Evolutionary conservation across 2,329 filamentous ascomycete genomes (phyloP), one percentile per base, ranked within the genome.

Genomic region (Purpureocillium takamizusanense): DNA sequence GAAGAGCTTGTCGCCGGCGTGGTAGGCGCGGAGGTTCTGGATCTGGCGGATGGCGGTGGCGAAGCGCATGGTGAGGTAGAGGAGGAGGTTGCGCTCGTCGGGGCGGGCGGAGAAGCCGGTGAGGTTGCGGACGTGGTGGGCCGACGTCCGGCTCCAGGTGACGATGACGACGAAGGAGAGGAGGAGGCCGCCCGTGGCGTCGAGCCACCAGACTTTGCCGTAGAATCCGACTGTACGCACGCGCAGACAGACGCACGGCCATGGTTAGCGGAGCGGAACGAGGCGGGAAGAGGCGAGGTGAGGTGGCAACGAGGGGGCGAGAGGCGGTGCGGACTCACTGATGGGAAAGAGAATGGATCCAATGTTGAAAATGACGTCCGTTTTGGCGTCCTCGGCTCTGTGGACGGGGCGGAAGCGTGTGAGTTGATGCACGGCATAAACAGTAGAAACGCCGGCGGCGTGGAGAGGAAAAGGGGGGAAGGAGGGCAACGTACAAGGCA

Each of bases 1-100:
- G 46, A 86, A 88, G 41, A 92, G 70, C 66, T 88, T 89, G 57
- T 92, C 86, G 18, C 86, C 86, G 0, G 81, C 80, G 52, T 94
- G 86, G 56, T 92, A 94, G 2, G 86, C 86, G 48, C 88, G 81
- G 40, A 92, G 65, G 25, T 86, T 86, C 56, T 92, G 86, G 43
- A 94, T 92, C 55, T 86, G 81, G 53, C 78, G 79, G 54, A 95
- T 94, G 11, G 84, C 83, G 48, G 84, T 86, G 33, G 88, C 88
- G 55, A 95, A 95, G 15, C 89, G 83, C 84, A 95, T 94, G 2
- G 88, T 92, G 49, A 94, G 74, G 62, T 95, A 95, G 1, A 95
- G 70, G 16, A 95, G 62, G 34, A 94, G 76, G 54, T 92, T 94
- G 23, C 88, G 75, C 64, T 92, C 82, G 50, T 90, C 85, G 0